phyloP scores from a whole-genome alignment of 371 early-diverging fungal genomes.

The Apophysomyces sp. region DNA sequence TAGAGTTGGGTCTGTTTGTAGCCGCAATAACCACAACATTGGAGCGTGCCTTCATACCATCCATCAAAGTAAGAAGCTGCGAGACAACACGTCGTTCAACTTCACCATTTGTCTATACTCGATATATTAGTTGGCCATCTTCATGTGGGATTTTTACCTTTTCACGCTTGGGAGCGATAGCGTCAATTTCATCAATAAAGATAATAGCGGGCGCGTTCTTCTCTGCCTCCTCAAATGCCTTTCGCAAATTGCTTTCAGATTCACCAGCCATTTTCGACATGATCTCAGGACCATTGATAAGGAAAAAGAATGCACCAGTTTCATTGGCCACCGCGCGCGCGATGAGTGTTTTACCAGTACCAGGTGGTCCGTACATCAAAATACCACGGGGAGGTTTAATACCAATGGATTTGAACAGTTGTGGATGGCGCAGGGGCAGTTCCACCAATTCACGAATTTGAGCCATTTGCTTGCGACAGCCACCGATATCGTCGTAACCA shows the following conservation, averaged over 20 bases:
- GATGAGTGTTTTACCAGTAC: conserved; percentile 91
- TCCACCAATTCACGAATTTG: conserved; percentile 99
- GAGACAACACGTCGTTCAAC: conserved; percentile 99
- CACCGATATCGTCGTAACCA: conserved; percentile 99
- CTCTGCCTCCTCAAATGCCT: conserved; percentile 99
- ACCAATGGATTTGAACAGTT: conserved; percentile 97
- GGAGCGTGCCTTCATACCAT: conserved; percentile 98
- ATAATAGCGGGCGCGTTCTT: conserved; percentile 99
- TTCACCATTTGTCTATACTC: conserved; percentile 92
- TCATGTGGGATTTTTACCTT: conserved; percentile 55
- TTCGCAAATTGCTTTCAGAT: conserved; percentile 97
- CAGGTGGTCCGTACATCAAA: conserved; percentile 99
- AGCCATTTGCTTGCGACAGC: conserved; percentile 98
- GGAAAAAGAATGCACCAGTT: conserved; percentile 88
- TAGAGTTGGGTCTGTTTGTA: conserved; percentile 98
- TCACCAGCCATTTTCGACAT: conserved; percentile 99
- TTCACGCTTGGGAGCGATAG: conserved; percentile 99
- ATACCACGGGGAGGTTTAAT: conserved; percentile 99
- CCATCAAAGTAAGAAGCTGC: conserved; percentile 99
- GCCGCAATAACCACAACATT: conserved; percentile 98
- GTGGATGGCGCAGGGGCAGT: conserved; percentile 98
- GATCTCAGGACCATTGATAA: conserved; percentile 99
- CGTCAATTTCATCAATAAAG: conserved; percentile 99
- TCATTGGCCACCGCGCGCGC: conserved; percentile 80
- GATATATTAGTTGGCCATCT: background rate